Base-by-base conservation (phyloP, 495 filamentous ascomycete species). In the Terfezia claveryi region DNA sequence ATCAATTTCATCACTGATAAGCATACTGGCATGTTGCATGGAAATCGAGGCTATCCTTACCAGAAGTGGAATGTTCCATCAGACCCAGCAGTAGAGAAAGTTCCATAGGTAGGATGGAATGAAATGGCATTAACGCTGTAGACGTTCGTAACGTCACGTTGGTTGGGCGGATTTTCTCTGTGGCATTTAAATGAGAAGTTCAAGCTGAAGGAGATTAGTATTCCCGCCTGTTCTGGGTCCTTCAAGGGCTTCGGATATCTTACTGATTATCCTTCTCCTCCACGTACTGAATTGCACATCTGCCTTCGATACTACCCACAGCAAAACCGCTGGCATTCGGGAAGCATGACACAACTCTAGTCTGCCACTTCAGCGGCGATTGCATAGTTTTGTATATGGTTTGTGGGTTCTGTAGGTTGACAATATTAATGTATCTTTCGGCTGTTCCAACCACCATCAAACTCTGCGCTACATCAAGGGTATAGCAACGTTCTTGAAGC, bases 141-240 rank as follows among this genome's bases (percentile, higher is more conserved):
- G 62, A 95, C 87, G 62, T 92, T 87, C 54, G 78, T 79, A 59
- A 80, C 68, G 58, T 80, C 75, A 56, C 76, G 73, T 59, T 72
- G 73, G 59, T 71, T 74, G n/a, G 78, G 64, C 0, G 80, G 76
- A 10, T 78, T 74, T 61, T 87, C 80, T 23, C 88, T 84, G 64
- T 95, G 88, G 67, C 88, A 95, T 68, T 89, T 92, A 74, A 93
- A 95, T 27, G 80, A 83, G 71, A 94, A 89, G 66, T 91, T 91
- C 54, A 77, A 79, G 61, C 76, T 80, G 54, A 52, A 20, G 61
- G 20, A 57, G 63, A 54, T 4, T 38, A 56, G 16, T 51, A 57
- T 32, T 32, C 27, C 4, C 27, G 27, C 7, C 7, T 32, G 27
- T 2, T 37, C 53, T 49, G n/a, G 20, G 10, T 52, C 10, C 53